Conservation (phyloP, 306 rosid species). For the Quillaja saponaria region DNA sequence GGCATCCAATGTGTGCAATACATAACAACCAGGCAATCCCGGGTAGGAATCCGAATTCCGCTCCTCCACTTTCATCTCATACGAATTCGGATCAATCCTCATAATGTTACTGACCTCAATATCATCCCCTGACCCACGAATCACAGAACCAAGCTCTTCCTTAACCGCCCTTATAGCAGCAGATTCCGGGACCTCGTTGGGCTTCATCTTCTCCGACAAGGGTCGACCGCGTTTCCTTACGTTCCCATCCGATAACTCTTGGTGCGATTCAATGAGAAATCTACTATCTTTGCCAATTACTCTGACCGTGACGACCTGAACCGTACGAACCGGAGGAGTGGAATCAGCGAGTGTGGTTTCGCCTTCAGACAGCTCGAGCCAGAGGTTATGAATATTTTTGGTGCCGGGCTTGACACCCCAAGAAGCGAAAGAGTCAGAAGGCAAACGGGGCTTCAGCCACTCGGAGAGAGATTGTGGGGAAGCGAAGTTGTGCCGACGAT, state of each 20-base stretch:
- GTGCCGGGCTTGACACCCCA: constrained; percentile 96
- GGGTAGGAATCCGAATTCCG: constrained; percentile 79
- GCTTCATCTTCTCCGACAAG: constrained; percentile 94
- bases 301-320: constrained; percentile 67
- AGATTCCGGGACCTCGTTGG: constrained; percentile 69
- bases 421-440: constrained; percentile 77
- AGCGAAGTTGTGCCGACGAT: constrained; percentile 47
- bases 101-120: constrained; percentile 38
- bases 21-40: constrained; percentile 86
- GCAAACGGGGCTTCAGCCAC: constrained; percentile 81
- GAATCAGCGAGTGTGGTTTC: constrained; percentile 80
- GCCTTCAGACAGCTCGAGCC: constrained; percentile 88
- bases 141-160: constrained; percentile 83
- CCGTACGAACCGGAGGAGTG: constrained; percentile 81
- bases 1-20: constrained; percentile 71
- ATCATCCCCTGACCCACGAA: constrained; percentile 13
- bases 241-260: constrained; percentile 73
- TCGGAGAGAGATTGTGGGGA: constrained; percentile 80
- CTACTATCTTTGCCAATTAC: constrained; percentile 44
- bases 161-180: constrained; percentile 69
- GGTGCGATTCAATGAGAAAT: constrained; percentile 63
- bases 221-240: constrained; percentile 68
- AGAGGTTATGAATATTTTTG: constrained; percentile 91
- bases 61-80: constrained; percentile 74
- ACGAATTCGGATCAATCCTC: constrained; percentile 67